Base-by-base conservation (phyloP, 2,329 filamentous ascomycete genomes). In the Arthrobotrys sinensis region DNA sequence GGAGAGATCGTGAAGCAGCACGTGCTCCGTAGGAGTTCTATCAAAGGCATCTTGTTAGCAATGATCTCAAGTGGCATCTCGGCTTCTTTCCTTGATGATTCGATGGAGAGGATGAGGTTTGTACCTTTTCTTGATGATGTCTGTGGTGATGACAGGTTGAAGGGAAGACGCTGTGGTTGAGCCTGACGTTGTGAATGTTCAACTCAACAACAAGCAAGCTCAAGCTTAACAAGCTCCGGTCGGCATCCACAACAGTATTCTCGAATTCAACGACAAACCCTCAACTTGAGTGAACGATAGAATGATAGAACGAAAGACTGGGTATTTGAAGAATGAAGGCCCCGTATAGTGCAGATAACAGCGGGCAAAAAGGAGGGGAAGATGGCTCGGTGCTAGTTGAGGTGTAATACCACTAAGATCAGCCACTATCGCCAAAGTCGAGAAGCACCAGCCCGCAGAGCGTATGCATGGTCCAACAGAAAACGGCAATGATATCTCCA, bases 401-500 rank as follows among this genome's bases (percentile, higher is more conserved):
- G 11, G 32, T 36, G 21, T 6, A 57, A 16, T 57, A 7, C 32
- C 24, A 32, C n/a, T 34, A 36, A 60, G 36, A 60, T 60, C 55
- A 60, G 19, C 36, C 55, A 60, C 55, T 60, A 60, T 60, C 52
- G n/a, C 36, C 55, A 43, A 43, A 60, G 34, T 43, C 55, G 46
- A 40, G 32, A 32, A 40, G 21, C 10, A 34, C 24, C 19, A 28
- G 46, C 19, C 19, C 19, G 21, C 21, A 12, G 11, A 3, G 48
- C n/a, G 50, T 53, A 57, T 57, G 52, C 34, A 19, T 14, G 11
- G 52, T 57, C 34, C 52, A 38, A 21, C 52, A 38, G 52, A 57
- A 57, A 40, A 19, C 52, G 34, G 55, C 19, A 60, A 43, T 36
- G 55, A 43, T 60, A 43, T n/a, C 16, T 36, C 55, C 8, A 21